Base-by-base conservation (phyloP, 768 basidiomycete species). In the Brasilioporus rufonigricans region DNA sequence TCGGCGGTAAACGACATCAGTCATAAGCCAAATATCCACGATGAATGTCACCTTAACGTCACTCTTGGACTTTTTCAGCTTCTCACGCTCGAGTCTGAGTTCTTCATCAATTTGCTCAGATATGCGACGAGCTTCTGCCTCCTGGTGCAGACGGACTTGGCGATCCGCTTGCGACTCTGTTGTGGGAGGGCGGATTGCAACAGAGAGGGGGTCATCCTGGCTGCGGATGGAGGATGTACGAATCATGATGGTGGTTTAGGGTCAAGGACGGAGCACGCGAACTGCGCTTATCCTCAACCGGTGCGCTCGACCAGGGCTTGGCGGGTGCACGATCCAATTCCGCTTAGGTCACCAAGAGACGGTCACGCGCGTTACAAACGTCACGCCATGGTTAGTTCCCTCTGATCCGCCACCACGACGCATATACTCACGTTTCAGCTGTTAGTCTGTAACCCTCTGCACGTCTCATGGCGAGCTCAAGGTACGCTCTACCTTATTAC, bases 401-500 rank as follows among this genome's bases (percentile, higher is more conserved):
- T 58, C 54, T 38, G 41, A 50, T 63, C 64, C 60, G 60, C 53
- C 64, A 64, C 48, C 62, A 66, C 62, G 61, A 50, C 48, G 65
- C 58, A 38, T 55, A 49, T 29, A 55, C 43, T 59, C 62, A 55
- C 44, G 16, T 44, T 35, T 9, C 19, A 45, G 29, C 47, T 18
- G 36, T 57, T 38, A 93, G 95, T 96, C 96, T 53, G 94, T 97
- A 38, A 98, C 95, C 8, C 78, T 98, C 48, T 89, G 98, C 71
- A 98, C 95, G 0, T 83, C 87, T n/a, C 87, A 87, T 64, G 95
- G 95, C 18, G 96, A 98, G 57, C 78, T 98, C 72, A 98, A 98
- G 84, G 93, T 91, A 64, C 45, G 72, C 50, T 55, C 29, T 38
- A 33, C n/a, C 1, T 50, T 18, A 13, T 31, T 31, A 7, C 11